Evolutionary conservation across 257 asterid species (phyloP).

Genomic region (Buddleja alternifolia): DNA sequence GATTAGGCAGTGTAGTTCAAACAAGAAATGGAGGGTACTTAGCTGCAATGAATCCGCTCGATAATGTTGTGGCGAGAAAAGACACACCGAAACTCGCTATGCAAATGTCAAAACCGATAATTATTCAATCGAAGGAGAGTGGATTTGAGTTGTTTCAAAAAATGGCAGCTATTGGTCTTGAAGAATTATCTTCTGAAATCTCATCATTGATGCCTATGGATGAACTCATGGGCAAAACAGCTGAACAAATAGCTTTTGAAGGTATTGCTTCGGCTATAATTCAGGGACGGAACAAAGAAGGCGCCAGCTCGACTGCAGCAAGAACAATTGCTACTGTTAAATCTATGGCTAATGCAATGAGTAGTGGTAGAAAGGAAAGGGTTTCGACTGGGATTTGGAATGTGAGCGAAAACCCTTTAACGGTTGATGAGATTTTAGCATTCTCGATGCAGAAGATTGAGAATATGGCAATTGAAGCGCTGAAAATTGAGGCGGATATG

Average conservation of each 20-base stretch:
- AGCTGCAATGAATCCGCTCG: conserved; percentile 78
- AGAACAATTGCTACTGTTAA: conserved; percentile 68
- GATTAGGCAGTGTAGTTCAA: conserved; percentile 82
- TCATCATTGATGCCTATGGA: conserved; percentile 76
- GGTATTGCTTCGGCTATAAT: conserved; percentile 89
- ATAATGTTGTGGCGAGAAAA: conserved; percentile 40
- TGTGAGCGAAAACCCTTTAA: conserved; percentile 59
- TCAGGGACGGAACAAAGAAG: conserved; percentile 77
- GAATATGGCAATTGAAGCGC: conserved; percentile 68
- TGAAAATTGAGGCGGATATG: conserved; percentile 73
- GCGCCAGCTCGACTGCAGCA: conserved; percentile 87
- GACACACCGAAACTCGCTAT: conserved; percentile 82
- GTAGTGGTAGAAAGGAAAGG: conserved; percentile 61
- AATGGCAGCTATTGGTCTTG: conserved; percentile 72
- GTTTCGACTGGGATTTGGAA: conserved; percentile 80
- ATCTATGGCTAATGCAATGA: conserved; percentile 70
- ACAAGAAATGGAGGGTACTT: conserved; percentile 86
- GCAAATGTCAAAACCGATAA: conserved; percentile 78
- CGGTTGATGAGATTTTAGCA: conserved; percentile 60
- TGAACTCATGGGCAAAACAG: conserved; percentile 81
- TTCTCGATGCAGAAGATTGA: conserved; percentile 83
- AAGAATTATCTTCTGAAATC: conserved; percentile 59
- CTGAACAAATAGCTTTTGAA: conserved; percentile 92
- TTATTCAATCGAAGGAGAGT: conserved; percentile 44
- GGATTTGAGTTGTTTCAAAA: conserved; percentile 76